Evolutionary conservation across 2,329 filamentous ascomycete genomes (phyloP).

Genomic region (Colletotrichum musicola): DNA sequence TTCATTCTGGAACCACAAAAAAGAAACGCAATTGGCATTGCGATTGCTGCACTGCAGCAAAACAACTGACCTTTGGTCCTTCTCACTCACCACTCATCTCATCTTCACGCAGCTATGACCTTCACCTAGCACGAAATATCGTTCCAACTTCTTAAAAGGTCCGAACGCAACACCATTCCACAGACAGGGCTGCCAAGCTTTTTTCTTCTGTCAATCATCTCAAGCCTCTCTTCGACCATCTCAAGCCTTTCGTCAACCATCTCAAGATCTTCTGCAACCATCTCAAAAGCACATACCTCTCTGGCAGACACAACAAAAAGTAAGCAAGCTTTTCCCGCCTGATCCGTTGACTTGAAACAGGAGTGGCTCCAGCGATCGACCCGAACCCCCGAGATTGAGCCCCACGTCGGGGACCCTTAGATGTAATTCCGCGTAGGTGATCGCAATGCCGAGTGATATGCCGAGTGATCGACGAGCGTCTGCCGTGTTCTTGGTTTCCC

Average conservation of each 20-base stretch:
- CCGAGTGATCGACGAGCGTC: too few relatives aligned
- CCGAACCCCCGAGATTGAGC: slow-evolving; percentile 3
- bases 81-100: neutral
- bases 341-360: slow-evolving; percentile 7
- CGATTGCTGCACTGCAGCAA: slow-evolving; percentile 16
- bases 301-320: neutral
- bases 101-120: neutral
- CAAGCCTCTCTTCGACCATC: too few relatives aligned
- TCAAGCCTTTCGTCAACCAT: too few relatives aligned
- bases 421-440: neutral
- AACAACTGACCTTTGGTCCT: neutral
- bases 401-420: neutral
- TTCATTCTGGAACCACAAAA: neutral
- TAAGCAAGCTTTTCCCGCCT: neutral
- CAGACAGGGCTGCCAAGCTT: too few relatives aligned
- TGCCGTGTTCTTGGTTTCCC: too few relatives aligned
- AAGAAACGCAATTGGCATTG: slow-evolving; percentile 13
- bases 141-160: neutral
- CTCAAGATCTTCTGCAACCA: too few relatives aligned
- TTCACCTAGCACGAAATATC: neutral
- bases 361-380: slow-evolving; percentile 8
- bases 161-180: neutral
- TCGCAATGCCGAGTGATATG: neutral
- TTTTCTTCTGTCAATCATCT: too few relatives aligned
- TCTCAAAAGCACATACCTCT: too few relatives aligned